Percentiles rank a stretch among this genome's conserved stretches.
Conservation (phyloP, 768 basidiomycete genomes). For the Mycena indigotica region DNA sequence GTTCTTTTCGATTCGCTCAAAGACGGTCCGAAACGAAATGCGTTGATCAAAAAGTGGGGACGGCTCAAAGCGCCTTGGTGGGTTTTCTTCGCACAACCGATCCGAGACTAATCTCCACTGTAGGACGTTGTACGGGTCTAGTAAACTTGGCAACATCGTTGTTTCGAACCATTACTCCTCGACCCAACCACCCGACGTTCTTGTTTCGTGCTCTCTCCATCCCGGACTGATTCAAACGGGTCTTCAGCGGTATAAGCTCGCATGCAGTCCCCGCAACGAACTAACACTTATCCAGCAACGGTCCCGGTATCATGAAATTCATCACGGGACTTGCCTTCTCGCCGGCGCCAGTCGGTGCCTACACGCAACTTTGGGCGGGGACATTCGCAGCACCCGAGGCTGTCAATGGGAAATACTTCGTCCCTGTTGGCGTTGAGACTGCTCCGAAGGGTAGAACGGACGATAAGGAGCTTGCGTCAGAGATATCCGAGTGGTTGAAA, state of each 20-base stretch:
- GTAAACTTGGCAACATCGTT: constrained; percentile 17
- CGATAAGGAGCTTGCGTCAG: constrained; percentile 1
- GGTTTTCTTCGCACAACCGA: not conserved
- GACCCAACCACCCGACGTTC: constrained; percentile 2
- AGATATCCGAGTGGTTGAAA: constrained; percentile 11
- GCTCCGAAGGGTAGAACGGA: not conserved
- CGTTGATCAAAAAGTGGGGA: constrained; percentile 14
- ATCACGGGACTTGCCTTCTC: constrained; percentile 3
- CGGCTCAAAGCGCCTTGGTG: constrained; percentile 5
- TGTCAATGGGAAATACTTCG: constrained; percentile 15
- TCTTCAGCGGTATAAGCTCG: constrained; percentile 8
- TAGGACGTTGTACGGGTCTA: constrained; percentile 12
- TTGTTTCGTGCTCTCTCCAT: constrained; percentile 18
- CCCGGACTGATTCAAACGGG: constrained; percentile 8
- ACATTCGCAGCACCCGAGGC: constrained; percentile 3
- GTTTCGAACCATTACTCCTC: constrained; percentile 2
- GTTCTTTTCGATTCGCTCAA: constrained; percentile 6
- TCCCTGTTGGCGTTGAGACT: constrained; percentile 8
- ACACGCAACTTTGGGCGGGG: constrained; percentile 16
- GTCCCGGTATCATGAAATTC: not conserved
- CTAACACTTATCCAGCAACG: not conserved
- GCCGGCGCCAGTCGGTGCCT: constrained; percentile 7
- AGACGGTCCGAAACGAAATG: constrained; percentile 7
- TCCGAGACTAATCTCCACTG: not conserved
- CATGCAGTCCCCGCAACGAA: not conserved